Evolutionary conservation across 2,329 filamentous ascomycete species (phyloP).

Genomic region (Cadophora malorum): DNA sequence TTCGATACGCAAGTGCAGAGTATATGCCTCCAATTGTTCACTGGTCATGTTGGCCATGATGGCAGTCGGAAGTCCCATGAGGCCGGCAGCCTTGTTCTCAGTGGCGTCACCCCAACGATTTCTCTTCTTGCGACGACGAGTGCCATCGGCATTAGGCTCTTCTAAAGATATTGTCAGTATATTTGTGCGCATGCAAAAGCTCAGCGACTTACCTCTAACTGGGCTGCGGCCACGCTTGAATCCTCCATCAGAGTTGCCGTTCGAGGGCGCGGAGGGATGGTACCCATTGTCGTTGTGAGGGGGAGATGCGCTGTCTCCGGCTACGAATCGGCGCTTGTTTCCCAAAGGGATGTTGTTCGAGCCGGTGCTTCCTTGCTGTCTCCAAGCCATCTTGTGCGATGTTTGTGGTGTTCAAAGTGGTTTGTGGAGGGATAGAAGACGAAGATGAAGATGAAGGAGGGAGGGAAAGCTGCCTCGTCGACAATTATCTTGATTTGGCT

Average conservation of each 20-base stretch:
- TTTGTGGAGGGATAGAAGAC: neutral
- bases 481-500: conserved; percentile 16
- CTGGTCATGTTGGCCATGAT: conserved; percentile 98
- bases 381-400: conserved; percentile 63
- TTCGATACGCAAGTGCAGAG: conserved; percentile 94
- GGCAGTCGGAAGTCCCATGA: conserved; percentile 96
- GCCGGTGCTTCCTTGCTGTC: conserved; percentile 86
- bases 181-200: neutral
- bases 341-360: conserved; percentile 98
- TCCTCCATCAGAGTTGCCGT: conserved; percentile 43
- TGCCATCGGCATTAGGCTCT: conserved; percentile 64
- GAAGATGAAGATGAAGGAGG: neutral
- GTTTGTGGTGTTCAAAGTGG: conserved; percentile 18
- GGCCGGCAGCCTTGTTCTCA: conserved; percentile 97
- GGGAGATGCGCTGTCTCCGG: conserved; percentile 59
- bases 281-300: conserved; percentile 42
- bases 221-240: conserved; percentile 93
- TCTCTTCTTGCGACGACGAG: conserved; percentile 93
- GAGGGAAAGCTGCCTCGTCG: conserved; percentile 5
- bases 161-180: conserved; percentile 39
- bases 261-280: conserved; percentile 36
- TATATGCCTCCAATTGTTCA: conserved; percentile 97
- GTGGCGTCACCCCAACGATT: conserved; percentile 98
- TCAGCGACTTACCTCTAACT: conserved; percentile 70
- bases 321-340: conserved; percentile 79